Conservation (phyloP, 2,329 filamentous ascomycete genomes). For the Xylariaceae sp. region DNA sequence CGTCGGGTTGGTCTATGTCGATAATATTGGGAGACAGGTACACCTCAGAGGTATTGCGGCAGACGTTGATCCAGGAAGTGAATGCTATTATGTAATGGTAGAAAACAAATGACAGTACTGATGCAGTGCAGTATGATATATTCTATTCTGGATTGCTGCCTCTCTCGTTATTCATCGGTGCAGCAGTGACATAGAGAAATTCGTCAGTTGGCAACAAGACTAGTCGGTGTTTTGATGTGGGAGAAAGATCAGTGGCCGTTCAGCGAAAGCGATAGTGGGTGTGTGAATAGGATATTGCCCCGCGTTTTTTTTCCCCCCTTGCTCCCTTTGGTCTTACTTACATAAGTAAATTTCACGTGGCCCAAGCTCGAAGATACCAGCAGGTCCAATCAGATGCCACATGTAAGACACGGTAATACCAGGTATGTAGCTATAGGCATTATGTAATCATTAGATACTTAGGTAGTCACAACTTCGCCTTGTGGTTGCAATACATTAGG, state of each 20-base stretch:
- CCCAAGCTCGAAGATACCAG: background rate
- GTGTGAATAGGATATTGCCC: background rate
- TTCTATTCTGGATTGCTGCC: background rate
- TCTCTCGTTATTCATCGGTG: background rate
- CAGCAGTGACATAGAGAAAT: background rate
- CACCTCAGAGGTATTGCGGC: background rate
- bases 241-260: background rate
- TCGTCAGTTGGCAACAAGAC: background rate
- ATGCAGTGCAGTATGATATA: background rate
- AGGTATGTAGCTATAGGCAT: too few relatives aligned
- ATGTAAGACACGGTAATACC: too few relatives aligned
- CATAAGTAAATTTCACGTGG: constrained; percentile 1
- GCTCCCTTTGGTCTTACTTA: too few relatives aligned
- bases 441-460: too few relatives aligned
- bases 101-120: too few relatives aligned
- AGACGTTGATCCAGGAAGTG: background rate
- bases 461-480: too few relatives aligned
- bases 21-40: too few relatives aligned
- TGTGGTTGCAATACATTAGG: too few relatives aligned
- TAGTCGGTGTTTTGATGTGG: background rate
- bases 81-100: too few relatives aligned
- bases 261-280: background rate
- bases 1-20: too few relatives aligned
- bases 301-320: constrained; percentile 2
- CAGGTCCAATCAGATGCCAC: background rate